Evolutionary conservation across 2,329 filamentous ascomycete genomes (phyloP), one percentile per base, ranked within the genome.

Genomic region (Knufia petricola): DNA sequence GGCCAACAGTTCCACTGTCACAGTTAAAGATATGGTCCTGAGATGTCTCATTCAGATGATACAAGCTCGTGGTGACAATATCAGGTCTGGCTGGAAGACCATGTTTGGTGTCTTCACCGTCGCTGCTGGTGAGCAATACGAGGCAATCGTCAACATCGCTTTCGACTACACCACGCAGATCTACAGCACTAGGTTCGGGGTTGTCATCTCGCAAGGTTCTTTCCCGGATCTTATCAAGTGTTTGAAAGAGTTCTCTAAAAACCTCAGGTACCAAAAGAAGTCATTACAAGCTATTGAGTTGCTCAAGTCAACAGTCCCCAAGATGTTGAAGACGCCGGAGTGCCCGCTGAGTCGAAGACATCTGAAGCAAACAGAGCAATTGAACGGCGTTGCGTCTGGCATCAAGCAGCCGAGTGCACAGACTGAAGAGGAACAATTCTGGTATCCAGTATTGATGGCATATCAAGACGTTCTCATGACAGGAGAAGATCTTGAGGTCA

Each of bases 391-490:
- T 31, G 72, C 75, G 9, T 70, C 72, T 15, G 67, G 78, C 49
- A 71, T 75, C 2, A 78, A 76, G 61, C 80, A 82, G 52, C 81
- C 81, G 49, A 85, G 74, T 50, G 82, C 84, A 46, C 94, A 94
- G 39, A 94, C 89, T 3, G 81, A 92, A 55, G 94, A 98, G 64
- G 92, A 96, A 64, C 89, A 94, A 31, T 98, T 89, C 66, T 99
- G 92, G 92, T 98, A 98, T 66, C 92, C 92, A 0, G 86, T 98
- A 4, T 73, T 99, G 24, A 96, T 98, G 63, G 90, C 94, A 2
- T 98, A 98, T 73, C 92, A 99, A 63, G 92, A 98, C 64, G 89
- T 98, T 19, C 72, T 99, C 41, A 99, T 99, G 92, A 98, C 92
- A 1, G 92, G 94, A 2, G 94, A 98, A 66, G 92, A 99, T 63